Conservation (phyloP, 768 basidiomycete genomes). For the Pleurotus eryngii region DNA sequence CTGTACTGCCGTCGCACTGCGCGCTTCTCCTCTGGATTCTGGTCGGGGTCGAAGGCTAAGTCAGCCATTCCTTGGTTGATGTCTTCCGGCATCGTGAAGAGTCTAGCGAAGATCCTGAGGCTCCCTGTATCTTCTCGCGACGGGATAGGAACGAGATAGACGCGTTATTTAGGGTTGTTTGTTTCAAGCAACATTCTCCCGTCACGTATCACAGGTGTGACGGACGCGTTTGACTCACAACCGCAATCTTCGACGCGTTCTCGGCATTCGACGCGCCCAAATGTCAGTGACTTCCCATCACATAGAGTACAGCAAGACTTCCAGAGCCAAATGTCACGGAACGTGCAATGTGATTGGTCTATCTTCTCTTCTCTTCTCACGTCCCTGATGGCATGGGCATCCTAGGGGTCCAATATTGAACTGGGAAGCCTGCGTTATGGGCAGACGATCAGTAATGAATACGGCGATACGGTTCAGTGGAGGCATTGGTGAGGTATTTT, state of each 20-base stretch:
- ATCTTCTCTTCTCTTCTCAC: not conserved
- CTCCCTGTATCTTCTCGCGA: too few species aligned
- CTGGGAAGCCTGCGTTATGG: conserved; percentile 68
- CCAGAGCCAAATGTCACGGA: conserved; percentile 67
- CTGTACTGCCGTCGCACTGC: conserved; percentile 73
- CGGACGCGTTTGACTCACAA: not conserved
- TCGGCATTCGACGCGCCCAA: not conserved
- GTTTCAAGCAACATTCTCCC: not conserved
- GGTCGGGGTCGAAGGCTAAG: conserved; percentile 73
- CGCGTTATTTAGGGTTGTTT: conserved; percentile 13
- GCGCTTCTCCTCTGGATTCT: conserved; percentile 78
- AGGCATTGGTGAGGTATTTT: conserved; percentile 58
- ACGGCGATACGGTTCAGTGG: conserved; percentile 70
- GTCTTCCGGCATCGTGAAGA: conserved; percentile 9
- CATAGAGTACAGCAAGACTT: conserved; percentile 63
- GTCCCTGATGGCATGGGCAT: not conserved
- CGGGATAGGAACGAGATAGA: not conserved
- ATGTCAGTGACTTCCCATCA: conserved; percentile 9
- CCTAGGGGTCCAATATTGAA: conserved; percentile 45
- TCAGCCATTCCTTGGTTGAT: not conserved
- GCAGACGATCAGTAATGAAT: conserved; percentile 35
- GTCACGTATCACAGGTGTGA: conserved; percentile 5
- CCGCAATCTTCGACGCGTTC: not conserved
- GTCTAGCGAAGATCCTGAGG: not conserved
- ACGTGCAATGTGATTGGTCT: conserved; percentile 46